A percentile compares a stretch with the other conserved stretches of the same genome.
Conservation (phyloP, 352 stramenopile genomes). For the Pythium brachiatum region DNA sequence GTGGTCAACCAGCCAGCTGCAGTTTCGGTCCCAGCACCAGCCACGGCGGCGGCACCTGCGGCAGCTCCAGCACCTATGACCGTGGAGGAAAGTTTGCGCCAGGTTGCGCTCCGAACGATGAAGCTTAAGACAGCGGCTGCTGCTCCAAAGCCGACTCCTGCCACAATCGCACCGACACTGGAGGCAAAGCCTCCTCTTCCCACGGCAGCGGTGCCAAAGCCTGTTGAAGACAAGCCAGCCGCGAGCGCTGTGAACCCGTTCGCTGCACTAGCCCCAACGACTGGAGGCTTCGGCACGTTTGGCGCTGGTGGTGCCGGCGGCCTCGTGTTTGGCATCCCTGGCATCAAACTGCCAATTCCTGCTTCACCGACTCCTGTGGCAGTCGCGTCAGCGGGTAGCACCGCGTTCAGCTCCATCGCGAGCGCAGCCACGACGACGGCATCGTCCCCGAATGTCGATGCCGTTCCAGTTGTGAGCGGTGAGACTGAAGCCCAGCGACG, state of each 20-base stretch:
- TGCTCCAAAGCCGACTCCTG: neutral
- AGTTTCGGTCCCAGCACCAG: neutral
- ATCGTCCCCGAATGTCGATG: neutral
- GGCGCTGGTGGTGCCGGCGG: conserved; percentile 49
- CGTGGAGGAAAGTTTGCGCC: conserved; percentile 58
- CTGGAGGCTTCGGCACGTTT: conserved; percentile 38
- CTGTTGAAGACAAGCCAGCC: conserved; percentile 1
- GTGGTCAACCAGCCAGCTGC: conserved; percentile 7
- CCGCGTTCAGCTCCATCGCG: neutral
- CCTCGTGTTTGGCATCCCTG: conserved; percentile 75
- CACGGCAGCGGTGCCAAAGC: neutral
- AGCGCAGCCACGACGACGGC: neutral
- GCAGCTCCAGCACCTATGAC: conserved; percentile 22
- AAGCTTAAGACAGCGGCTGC: conserved; percentile 33
- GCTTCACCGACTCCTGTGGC: conserved; percentile 40
- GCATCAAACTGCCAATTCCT: conserved; percentile 68
- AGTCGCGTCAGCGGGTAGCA: neutral
- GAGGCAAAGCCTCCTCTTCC: conserved; percentile 20
- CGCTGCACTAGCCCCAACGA: conserved; percentile 29
- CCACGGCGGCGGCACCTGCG: neutral
- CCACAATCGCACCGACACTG: conserved; percentile 1
- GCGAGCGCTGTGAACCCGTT: conserved; percentile 21
- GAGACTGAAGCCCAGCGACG: conserved; percentile 19
- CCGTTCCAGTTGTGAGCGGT: neutral
- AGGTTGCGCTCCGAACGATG: conserved; percentile 65